Percentiles rank a stretch among this genome's conserved stretches.
Conservation (phyloP, 148 eudicot genomes). For the Cornus controversa region DNA sequence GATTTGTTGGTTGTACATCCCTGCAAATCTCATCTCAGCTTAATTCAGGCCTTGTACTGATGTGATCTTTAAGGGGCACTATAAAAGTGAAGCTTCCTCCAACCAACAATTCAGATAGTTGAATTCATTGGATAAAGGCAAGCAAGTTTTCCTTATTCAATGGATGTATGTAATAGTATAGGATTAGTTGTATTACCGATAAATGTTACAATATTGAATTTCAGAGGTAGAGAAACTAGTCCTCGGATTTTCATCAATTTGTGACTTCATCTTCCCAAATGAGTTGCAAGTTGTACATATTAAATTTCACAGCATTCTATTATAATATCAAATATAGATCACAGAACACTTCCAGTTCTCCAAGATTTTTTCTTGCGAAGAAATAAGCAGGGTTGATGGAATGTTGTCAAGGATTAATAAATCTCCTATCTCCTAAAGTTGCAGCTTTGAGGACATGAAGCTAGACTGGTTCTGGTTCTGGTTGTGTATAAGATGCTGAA, state of each 20-base stretch:
- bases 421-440: too few relatives aligned
- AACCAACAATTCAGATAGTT: not conserved
- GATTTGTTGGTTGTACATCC: conserved; percentile 5
- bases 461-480: too few relatives aligned
- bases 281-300: not conserved
- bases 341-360: too few relatives aligned
- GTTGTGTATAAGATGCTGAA: too few relatives aligned
- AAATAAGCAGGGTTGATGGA: not conserved
- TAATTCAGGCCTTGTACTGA: not conserved
- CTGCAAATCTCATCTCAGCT: not conserved
- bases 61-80: not conserved
- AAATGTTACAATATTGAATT: not conserved
- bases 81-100: not conserved
- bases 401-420: too few relatives aligned
- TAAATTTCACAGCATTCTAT: not conserved
- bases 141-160: conserved; percentile 18
- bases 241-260: not conserved
- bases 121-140: conserved; percentile 2
- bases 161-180: conserved; percentile 19
- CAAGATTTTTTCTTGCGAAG: not conserved
- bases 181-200: conserved; percentile 13
- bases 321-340: not conserved
- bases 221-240: not conserved
- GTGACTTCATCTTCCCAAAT: not conserved
- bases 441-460: too few relatives aligned